Base-by-base conservation (phyloP, 108 stramenopile genomes). In the Schizochytrium sp. region DNA sequence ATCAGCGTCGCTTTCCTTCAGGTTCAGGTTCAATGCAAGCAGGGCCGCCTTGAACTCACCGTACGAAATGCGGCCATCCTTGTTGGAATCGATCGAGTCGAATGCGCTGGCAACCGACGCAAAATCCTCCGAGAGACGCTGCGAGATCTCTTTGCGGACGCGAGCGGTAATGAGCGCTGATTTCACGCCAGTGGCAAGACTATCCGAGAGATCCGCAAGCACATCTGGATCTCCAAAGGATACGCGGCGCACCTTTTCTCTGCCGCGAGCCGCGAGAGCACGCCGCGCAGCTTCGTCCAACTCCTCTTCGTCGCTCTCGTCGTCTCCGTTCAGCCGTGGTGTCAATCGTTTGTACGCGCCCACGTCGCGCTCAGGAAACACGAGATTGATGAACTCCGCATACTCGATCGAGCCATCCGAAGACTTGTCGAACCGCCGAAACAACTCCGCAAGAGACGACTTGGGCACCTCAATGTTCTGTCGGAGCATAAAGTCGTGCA, bases 331-430 rank as follows among this genome's bases (percentile, higher is more conserved):
- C 8, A 41, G 41, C 10, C 76, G 76, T 16, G 76, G 76, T 5
- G 76, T 83, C 16, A 83, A 45, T 18, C 76, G 76, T 18, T 83
- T 83, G 76, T 53, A 83, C 45, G 76, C 76, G n/a, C 76, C 76
- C 12, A 83, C 51, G 28, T 83, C 76, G n/a, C 48, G 51, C 28
- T 83, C 48, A 3, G 76, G 76, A 23, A 83, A 83, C 0, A 88
- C 60, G 5, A 69, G 12, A 34, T 88, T 60, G 51, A 88, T 48
- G 60, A 88, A 88, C 60, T 88, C 88, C 88, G 23, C 19, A 47
- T 63, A 63, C 3, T 69, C 60, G 25, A 88, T 69, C 34, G 47
- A 21, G 41, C 60, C 88, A 47, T 88, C 88, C 43, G 41, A 12
- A 16, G n/a, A 21, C 14, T 6, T 23, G 63, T 88, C 88, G 21